Evolutionary conservation across 257 asterid genomes (phyloP).

Genomic region (Ilex asprella): DNA sequence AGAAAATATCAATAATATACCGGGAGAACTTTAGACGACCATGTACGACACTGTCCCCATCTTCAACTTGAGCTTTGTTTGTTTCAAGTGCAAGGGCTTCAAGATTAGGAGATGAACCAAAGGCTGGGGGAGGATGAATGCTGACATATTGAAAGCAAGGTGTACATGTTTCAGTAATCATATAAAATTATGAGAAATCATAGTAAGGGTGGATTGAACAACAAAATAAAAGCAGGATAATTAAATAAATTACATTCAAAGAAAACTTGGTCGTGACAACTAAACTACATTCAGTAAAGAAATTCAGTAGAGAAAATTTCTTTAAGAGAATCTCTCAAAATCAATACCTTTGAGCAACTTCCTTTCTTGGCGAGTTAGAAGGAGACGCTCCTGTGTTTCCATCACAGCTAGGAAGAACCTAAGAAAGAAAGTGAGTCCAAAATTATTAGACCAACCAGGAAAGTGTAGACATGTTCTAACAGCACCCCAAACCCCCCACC

Average conservation of each 20-base stretch:
- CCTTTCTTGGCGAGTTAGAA: constrained; percentile 49
- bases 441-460: not conserved
- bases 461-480: not conserved
- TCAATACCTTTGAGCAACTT: constrained; percentile 25
- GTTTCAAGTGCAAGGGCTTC: constrained; percentile 87
- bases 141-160: constrained; percentile 32
- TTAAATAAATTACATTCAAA: not conserved
- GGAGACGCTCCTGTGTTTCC: constrained; percentile 48
- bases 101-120: constrained; percentile 97
- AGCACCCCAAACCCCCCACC: not conserved
- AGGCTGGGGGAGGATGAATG: constrained; percentile 97
- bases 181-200: constrained; percentile 3
- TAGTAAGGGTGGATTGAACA: constrained; percentile 4
- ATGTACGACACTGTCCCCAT: constrained; percentile 37
- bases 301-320: not conserved
- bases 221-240: not conserved
- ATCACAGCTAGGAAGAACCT: constrained; percentile 64
- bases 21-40: constrained; percentile 41
- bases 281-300: not conserved
- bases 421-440: constrained; percentile 5
- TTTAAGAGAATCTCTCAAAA: not conserved
- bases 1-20: constrained; percentile 25
- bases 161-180: constrained; percentile 19
- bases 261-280: not conserved
- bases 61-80: constrained; percentile 55